phyloP scores from a whole-genome alignment of 352 stramenopile genomes.

The Aphanomyces astaci region DNA sequence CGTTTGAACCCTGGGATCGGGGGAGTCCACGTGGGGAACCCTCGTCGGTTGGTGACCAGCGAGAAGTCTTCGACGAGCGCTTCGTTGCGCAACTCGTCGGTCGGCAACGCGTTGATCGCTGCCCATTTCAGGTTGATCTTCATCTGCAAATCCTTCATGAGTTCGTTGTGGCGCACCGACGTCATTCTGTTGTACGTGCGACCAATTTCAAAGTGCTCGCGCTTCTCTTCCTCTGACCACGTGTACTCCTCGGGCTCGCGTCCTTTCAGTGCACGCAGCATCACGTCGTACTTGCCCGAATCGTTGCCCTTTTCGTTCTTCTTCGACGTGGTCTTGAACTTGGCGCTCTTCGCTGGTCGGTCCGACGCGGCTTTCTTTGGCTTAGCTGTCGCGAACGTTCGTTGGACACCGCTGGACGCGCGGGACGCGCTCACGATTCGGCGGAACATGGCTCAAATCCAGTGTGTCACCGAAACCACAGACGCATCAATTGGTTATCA shows the following conservation, averaged over 20 bases:
- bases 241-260: slow-evolving; percentile 68
- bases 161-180: slow-evolving; percentile 78
- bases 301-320: slow-evolving; percentile 37
- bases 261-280: slow-evolving; percentile 72
- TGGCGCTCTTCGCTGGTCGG: neutral
- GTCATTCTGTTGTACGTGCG: slow-evolving; percentile 75
- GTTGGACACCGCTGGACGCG: slow-evolving; percentile 23
- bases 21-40: slow-evolving; percentile 80
- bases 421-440: slow-evolving; percentile 1
- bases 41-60: slow-evolving; percentile 50
- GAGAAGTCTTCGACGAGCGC: slow-evolving; percentile 62
- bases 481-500: slow-evolving; percentile 6
- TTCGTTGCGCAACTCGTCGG: slow-evolving; percentile 62
- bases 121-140: slow-evolving; percentile 90
- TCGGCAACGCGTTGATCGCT: slow-evolving; percentile 79
- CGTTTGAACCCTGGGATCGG: slow-evolving; percentile 80
- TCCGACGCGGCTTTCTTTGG: slow-evolving; percentile 12
- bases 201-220: slow-evolving; percentile 69
- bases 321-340: slow-evolving; percentile 35
- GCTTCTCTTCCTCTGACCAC: slow-evolving; percentile 73
- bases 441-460: slow-evolving; percentile 11
- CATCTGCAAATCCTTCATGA: slow-evolving; percentile 82
- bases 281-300: slow-evolving; percentile 77
- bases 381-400: slow-evolving; percentile 42
- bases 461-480: neutral